A percentile compares a stretch with the other conserved stretches of the same genome.
These are phyloP conservation scores for Clathrus columnatus DNA, from an alignment of 768 basidiomycete genomes.

Conservation along the genomic window DNA sequence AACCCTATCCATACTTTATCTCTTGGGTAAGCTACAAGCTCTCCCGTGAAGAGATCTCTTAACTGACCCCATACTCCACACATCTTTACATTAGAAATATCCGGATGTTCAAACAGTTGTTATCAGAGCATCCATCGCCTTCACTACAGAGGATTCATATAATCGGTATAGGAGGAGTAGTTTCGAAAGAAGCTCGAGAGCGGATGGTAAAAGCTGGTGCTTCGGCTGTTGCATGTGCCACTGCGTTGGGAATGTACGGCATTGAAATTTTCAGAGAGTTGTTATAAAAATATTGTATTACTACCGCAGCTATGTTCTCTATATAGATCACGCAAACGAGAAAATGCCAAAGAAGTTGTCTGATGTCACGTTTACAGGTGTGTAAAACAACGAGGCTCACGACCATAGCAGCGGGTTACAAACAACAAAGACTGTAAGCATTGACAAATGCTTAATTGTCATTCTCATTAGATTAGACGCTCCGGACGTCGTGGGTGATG, in stretches of 20 bases:
- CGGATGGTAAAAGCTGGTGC: slow-evolving; percentile 77
- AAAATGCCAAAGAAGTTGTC: too few relatives aligned
- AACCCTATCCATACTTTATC: slow-evolving; percentile 67
- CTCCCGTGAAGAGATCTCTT: not conserved
- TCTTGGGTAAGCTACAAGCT: slow-evolving; percentile 57
- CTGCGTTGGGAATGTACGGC: slow-evolving; percentile 35
- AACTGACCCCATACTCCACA: not conserved
- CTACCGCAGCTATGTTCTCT: too few relatives aligned
- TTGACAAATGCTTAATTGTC: not conserved
- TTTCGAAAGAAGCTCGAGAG: slow-evolving; percentile 43
- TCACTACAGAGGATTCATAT: slow-evolving; percentile 44
- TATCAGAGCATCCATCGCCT: slow-evolving; percentile 32
- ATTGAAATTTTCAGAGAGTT: slow-evolving; percentile 29
- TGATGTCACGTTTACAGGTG: not conserved
- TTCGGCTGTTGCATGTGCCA: slow-evolving; percentile 56
- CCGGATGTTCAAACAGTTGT: slow-evolving; percentile 41
- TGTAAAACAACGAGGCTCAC: not conserved
- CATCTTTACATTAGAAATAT: slow-evolving; percentile 20
- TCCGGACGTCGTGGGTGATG: not conserved
- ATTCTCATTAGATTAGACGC: not conserved
- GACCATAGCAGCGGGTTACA: not conserved
- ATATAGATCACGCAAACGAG: too few relatives aligned
- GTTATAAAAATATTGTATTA: too few relatives aligned
- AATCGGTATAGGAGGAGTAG: slow-evolving; percentile 81
- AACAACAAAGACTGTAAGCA: not conserved